Conservation (phyloP, 345 rosid genomes). For the Eutrema yunnanense region DNA sequence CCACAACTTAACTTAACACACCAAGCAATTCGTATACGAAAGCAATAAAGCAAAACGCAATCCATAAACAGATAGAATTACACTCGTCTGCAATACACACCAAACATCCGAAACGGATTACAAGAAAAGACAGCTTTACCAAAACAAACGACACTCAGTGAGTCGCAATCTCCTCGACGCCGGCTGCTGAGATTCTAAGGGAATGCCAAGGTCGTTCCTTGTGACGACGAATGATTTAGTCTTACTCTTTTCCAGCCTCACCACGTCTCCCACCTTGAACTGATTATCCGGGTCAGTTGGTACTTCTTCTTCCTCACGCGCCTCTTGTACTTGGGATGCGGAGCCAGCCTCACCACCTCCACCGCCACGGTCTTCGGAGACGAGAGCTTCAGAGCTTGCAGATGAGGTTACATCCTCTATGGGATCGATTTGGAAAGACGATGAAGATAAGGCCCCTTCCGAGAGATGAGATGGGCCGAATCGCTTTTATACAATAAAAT, state of each 20-base stretch:
- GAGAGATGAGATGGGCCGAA: not conserved
- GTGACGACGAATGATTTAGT: constrained; percentile 59
- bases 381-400: constrained; percentile 41
- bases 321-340: constrained; percentile 85
- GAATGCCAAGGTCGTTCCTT: constrained; percentile 57
- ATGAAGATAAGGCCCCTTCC: constrained; percentile 5
- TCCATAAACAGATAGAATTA: not conserved
- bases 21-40: not conserved
- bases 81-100: not conserved
- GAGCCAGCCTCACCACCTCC: constrained; percentile 66
- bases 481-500: not conserved
- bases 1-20: not conserved
- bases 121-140: constrained; percentile 25
- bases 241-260: constrained; percentile 73
- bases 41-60: constrained; percentile 6
- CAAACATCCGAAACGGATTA: not conserved
- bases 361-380: constrained; percentile 72
- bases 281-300: constrained; percentile 65
- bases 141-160: not conserved
- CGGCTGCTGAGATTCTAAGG: constrained; percentile 58
- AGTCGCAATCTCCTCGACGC: constrained; percentile 14
- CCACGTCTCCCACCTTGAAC: constrained; percentile 73
- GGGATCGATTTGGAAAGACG: not conserved
- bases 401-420: constrained; percentile 26
- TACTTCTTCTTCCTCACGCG: constrained; percentile 78